Percentiles rank a stretch among this genome's conserved stretches.
phyloP scores from a whole-genome alignment of 169 alveolate genomes.

The Condylostoma magnum region DNA sequence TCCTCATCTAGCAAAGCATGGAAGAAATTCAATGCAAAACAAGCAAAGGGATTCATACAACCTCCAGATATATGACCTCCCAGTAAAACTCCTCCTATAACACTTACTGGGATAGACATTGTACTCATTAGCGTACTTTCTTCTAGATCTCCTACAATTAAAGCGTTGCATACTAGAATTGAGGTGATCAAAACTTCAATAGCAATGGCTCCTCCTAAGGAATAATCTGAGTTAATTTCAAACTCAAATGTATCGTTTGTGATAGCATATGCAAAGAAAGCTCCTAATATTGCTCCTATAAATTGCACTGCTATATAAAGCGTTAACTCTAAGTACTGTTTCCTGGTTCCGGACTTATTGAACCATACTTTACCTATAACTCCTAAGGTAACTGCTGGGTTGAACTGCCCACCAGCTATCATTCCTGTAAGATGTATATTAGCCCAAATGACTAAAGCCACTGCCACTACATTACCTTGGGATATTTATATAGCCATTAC shows the following conservation, averaged over 20 bases:
- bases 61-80: background rate
- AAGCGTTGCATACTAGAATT: background rate
- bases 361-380: background rate
- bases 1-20: conserved; percentile 2
- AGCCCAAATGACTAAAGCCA: background rate
- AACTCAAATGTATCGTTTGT: background rate
- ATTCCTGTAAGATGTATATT: background rate
- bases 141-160: background rate
- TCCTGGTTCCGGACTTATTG: background rate
- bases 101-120: background rate
- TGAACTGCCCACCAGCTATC: background rate
- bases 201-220: background rate
- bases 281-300: background rate
- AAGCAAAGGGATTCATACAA: background rate
- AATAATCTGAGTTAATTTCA: background rate
- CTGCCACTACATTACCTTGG: background rate
- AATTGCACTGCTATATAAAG: background rate
- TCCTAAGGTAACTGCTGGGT: background rate
- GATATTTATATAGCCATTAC: background rate
- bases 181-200: background rate
- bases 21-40: background rate
- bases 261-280: background rate
- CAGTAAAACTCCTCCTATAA: background rate
- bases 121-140: background rate
- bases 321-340: background rate